phyloP scores from a whole-genome alignment of 306 rosid species.

The Quercus bicolor region DNA sequence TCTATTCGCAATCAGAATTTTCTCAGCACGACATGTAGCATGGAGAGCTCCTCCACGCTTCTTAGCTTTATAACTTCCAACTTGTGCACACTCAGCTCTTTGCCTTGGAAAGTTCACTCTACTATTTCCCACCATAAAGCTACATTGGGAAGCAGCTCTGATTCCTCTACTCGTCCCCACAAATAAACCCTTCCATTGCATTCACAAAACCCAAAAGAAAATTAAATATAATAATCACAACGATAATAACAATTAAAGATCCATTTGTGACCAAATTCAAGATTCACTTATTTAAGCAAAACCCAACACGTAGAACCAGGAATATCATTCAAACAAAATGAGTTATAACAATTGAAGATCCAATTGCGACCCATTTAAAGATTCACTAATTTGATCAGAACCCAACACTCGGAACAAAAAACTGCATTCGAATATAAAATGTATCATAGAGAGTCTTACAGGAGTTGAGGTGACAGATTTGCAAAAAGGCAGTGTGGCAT shows the following conservation, averaged over 20 bases:
- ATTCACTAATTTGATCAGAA: conserved; percentile 1
- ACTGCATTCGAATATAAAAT: background rate
- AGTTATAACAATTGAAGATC: background rate
- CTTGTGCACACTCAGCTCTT: conserved; percentile 33
- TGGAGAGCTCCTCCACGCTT: conserved; percentile 46
- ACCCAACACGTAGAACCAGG: background rate
- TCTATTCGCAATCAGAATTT: conserved; percentile 86
- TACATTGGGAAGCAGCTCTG: conserved; percentile 69
- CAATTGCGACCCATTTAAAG: background rate
- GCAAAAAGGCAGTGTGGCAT: conserved; percentile 62
- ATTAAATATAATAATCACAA: too few relatives aligned
- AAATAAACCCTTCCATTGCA: conserved; percentile 54
- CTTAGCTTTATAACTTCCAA: conserved; percentile 24
- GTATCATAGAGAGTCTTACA: conserved; percentile 28
- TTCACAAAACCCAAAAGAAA: background rate
- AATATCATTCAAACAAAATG: background rate
- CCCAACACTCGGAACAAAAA: background rate
- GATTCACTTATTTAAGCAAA: background rate
- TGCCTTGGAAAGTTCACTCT: conserved; percentile 52
- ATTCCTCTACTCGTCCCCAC: conserved; percentile 42
- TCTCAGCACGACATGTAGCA: conserved; percentile 50
- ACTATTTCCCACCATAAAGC: conserved; percentile 50
- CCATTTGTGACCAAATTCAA: background rate
- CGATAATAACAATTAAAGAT: background rate
- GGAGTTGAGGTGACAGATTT: conserved; percentile 49